Evolutionary conservation across 140 eudicot species (phyloP).

Genomic region (Bidens hawaiensis): DNA sequence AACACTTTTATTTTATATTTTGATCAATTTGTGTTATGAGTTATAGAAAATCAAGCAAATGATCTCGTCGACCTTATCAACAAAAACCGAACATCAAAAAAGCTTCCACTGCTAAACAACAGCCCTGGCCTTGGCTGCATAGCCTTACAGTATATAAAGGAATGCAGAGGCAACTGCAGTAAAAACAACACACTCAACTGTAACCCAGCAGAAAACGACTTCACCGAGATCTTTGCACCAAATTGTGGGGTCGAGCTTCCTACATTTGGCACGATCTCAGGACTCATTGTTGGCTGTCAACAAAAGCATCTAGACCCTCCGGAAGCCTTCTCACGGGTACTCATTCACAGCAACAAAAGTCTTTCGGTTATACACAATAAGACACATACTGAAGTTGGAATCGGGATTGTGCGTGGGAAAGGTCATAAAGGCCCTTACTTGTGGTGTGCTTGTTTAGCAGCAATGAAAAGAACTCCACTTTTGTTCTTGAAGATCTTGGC

Average conservation of each 20-base stretch:
- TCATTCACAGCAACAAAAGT: conserved; percentile 35
- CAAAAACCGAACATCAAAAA: conserved; percentile 64
- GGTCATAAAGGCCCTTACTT: conserved; percentile 71
- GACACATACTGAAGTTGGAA: conserved; percentile 69
- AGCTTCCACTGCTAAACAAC: conserved; percentile 47
- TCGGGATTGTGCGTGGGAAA: conserved; percentile 51
- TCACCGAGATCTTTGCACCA: conserved; percentile 80
- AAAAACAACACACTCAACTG: conserved; percentile 49
- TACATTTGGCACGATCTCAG: conserved; percentile 68
- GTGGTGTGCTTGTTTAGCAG: conserved; percentile 77
- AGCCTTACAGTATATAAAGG: conserved; percentile 65
- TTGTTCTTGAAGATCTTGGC: conserved; percentile 86
- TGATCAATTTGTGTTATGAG: background rate
- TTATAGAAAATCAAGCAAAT: conserved; percentile 60
- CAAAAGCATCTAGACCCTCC: conserved; percentile 61
- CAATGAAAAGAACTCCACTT: conserved; percentile 39
- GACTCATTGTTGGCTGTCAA: conserved; percentile 58
- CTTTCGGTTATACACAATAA: conserved; percentile 47
- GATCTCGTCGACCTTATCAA: conserved; percentile 71
- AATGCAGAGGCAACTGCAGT: conserved; percentile 69
- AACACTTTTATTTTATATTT: background rate
- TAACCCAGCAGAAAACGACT: conserved; percentile 64
- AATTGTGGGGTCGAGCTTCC: conserved; percentile 91
- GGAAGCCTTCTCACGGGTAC: conserved; percentile 58
- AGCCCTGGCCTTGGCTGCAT: conserved; percentile 83